Percentiles rank a stretch among this genome's conserved stretches.
Conservation (phyloP, 306 rosid species). For the Vicia sativa region DNA sequence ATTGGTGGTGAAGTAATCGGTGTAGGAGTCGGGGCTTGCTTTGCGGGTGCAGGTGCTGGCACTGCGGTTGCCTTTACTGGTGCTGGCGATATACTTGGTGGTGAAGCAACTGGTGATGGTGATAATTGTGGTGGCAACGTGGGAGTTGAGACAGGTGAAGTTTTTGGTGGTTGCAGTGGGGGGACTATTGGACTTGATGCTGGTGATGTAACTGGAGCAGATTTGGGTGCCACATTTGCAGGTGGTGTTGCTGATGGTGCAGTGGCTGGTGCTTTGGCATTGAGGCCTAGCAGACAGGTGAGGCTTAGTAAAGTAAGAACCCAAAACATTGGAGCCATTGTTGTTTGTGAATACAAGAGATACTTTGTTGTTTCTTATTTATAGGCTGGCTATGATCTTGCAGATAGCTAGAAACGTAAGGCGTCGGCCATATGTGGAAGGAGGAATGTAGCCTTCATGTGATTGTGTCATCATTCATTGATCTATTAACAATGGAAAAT, state of each 20-base stretch:
- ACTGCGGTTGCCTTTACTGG: constrained; percentile 56
- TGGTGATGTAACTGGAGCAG: constrained; percentile 61
- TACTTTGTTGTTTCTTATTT: constrained; percentile 37
- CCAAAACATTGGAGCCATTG: constrained; percentile 45
- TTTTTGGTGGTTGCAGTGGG: constrained; percentile 61
- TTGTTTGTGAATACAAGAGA: constrained; percentile 6
- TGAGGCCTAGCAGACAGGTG: not conserved
- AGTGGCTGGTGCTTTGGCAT: not conserved
- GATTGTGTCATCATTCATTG: constrained; percentile 49
- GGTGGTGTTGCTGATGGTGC: constrained; percentile 40
- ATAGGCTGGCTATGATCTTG: constrained; percentile 25
- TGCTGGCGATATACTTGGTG: constrained; percentile 67
- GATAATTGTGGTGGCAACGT: constrained; percentile 49
- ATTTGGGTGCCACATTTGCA: constrained; percentile 44
- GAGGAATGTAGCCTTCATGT: constrained; percentile 51
- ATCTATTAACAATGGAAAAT: constrained; percentile 35
- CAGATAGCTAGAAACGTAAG: constrained; percentile 32
- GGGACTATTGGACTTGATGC: constrained; percentile 51
- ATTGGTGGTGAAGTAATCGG: constrained; percentile 61
- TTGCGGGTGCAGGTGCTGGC: constrained; percentile 62
- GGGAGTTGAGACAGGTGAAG: constrained; percentile 52
- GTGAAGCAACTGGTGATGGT: constrained; percentile 61
- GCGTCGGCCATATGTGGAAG: constrained; percentile 37
- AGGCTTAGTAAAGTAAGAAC: constrained; percentile 38
- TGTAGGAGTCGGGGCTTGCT: constrained; percentile 54